A percentile compares a stretch with the other conserved stretches of the same genome.
These are phyloP conservation scores for Zhuliangozyma parablackwelliae DNA, from an alignment of 1,139 yeast species.

Conservation along the genomic window DNA sequence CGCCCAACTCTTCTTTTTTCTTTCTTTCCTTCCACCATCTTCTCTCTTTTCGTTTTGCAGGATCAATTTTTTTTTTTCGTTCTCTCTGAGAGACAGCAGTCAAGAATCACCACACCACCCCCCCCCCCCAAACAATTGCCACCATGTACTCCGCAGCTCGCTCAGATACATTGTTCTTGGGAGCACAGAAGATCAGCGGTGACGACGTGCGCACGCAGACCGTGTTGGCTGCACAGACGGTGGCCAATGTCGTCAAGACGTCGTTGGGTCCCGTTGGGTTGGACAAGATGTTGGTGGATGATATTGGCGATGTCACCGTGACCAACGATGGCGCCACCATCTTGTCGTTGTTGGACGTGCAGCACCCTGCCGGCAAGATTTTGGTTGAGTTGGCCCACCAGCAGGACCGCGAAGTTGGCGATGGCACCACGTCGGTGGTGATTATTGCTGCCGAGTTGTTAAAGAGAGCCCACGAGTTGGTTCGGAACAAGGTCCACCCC, in stretches of 20 bases:
- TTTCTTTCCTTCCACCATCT: constrained; percentile 8
- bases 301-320: constrained; percentile 97
- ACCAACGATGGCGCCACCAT: constrained; percentile 99
- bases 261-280: constrained; percentile 97
- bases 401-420: constrained; percentile 98
- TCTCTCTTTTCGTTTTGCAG: constrained; percentile 2
- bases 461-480: constrained; percentile 91
- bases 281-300: constrained; percentile 98
- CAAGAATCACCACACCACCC: neutral
- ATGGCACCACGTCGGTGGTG: constrained; percentile 96
- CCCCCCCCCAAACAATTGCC: neutral
- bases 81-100: neutral
- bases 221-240: constrained; percentile 92
- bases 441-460: constrained; percentile 90
- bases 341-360: constrained; percentile 84
- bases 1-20: constrained; percentile 1
- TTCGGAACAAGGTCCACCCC: constrained; percentile 91
- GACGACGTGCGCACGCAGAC: constrained; percentile 96
- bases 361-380: constrained; percentile 98
- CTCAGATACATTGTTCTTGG: constrained; percentile 87
- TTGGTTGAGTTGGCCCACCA: constrained; percentile 97
- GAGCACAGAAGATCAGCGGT: constrained; percentile 94
- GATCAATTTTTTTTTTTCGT: constrained; percentile 4
- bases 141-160: constrained; percentile 59
- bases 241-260: constrained; percentile 95